A percentile compares a stretch with the other conserved stretches of the same genome.
These are phyloP conservation scores for Withania somnifera DNA, from an alignment of 305 asterid genomes.

Conservation along the genomic window DNA sequence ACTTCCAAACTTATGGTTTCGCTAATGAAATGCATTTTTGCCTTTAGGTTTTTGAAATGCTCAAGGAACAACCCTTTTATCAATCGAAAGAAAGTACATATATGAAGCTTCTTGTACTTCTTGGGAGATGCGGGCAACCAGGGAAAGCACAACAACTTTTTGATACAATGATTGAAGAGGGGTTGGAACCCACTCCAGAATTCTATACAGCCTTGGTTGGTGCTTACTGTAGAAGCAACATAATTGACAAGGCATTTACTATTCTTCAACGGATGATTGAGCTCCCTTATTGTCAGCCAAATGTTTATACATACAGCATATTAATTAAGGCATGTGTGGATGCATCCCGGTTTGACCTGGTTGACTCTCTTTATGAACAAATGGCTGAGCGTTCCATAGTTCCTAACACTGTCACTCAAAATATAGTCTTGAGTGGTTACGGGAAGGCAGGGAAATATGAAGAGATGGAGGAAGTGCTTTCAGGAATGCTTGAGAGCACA, in stretches of 20 bases:
- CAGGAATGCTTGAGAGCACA: conserved; percentile 54
- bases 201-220: conserved; percentile 74
- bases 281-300: conserved; percentile 78
- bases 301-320: conserved; percentile 72
- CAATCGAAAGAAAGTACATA: conserved; percentile 80
- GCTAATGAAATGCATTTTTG: not conserved
- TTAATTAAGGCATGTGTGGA: conserved; percentile 85
- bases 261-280: conserved; percentile 56
- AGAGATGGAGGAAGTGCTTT: conserved; percentile 73
- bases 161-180: conserved; percentile 71
- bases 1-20: not conserved
- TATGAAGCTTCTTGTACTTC: conserved; percentile 84
- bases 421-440: conserved; percentile 73
- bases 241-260: conserved; percentile 58
- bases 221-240: conserved; percentile 74
- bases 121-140: conserved; percentile 82
- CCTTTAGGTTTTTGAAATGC: conserved; percentile 78
- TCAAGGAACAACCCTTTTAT: conserved; percentile 77
- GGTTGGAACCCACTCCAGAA: conserved; percentile 61
- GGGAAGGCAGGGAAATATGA: conserved; percentile 45
- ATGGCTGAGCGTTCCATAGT: conserved; percentile 56
- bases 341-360: conserved; percentile 54
- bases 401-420: conserved; percentile 90
- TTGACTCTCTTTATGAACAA: conserved; percentile 57
- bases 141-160: conserved; percentile 69